These are phyloP conservation scores for Botryotinia globosa DNA, from an alignment of 2,329 filamentous ascomycete genomes.

Conservation along the genomic window DNA sequence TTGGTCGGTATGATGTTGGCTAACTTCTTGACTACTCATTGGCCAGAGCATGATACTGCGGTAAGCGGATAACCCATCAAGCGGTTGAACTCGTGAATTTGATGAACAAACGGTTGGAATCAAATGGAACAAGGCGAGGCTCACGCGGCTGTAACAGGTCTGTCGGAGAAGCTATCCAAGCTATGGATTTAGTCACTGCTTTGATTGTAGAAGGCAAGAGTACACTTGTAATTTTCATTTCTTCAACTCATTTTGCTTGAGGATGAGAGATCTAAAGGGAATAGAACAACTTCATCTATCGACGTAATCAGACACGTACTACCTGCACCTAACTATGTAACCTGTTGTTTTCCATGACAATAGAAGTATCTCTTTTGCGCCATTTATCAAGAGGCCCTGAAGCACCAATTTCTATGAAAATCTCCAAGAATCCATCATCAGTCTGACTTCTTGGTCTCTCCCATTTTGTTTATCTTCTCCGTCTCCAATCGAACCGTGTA, in stretches of 20 bases:
- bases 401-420: fast-evolving
- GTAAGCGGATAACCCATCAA: fast-evolving
- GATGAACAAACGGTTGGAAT: fast-evolving
- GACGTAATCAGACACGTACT: background rate
- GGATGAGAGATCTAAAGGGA: background rate
- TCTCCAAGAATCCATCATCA: background rate
- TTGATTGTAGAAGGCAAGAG: background rate
- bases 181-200: background rate
- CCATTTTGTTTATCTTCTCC: background rate
- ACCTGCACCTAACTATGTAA: background rate
- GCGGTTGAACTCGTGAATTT: fast-evolving
- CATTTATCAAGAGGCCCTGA: background rate
- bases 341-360: background rate
- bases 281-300: background rate
- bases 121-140: background rate
- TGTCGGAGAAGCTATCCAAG: background rate
- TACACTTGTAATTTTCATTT: background rate
- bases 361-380: background rate
- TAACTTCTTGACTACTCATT: background rate
- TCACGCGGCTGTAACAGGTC: background rate
- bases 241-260: background rate
- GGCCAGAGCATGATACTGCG: background rate
- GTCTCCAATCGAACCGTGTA: background rate
- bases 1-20: background rate
- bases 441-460: background rate